These are phyloP conservation scores for Aspergillus sp. DNA, from an alignment of 2,329 filamentous ascomycete genomes.

Conservation along the genomic window DNA sequence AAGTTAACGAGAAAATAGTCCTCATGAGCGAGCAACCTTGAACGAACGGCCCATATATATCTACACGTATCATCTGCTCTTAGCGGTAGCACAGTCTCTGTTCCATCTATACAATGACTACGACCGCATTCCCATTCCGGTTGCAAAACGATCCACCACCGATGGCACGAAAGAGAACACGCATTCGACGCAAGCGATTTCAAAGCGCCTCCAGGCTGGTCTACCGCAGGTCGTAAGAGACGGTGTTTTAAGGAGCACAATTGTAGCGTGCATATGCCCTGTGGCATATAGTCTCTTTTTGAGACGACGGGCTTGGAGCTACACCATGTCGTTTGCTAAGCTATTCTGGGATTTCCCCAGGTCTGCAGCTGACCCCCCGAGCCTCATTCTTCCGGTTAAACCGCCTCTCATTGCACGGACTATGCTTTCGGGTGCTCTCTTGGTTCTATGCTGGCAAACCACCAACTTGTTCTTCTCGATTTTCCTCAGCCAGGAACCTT, in stretches of 20 bases:
- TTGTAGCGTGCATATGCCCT: constrained; percentile 49
- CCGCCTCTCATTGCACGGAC: constrained; percentile 58
- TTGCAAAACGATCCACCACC: constrained; percentile 36
- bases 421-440: constrained; percentile 62
- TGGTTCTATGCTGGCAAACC: constrained; percentile 73
- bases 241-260: constrained; percentile 37
- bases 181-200: constrained; percentile 37
- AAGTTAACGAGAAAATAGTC: constrained; percentile 28
- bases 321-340: constrained; percentile 68
- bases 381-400: constrained; percentile 57
- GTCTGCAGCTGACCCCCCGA: constrained; percentile 61
- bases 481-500: constrained; percentile 76
- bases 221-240: constrained; percentile 31
- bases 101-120: constrained; percentile 72
- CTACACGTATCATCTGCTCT: constrained; percentile 65
- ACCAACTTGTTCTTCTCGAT: constrained; percentile 75
- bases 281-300: constrained; percentile 64
- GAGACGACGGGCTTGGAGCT: constrained; percentile 65
- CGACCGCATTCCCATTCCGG: constrained; percentile 63
- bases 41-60: constrained; percentile 88
- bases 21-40: constrained; percentile 68
- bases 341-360: constrained; percentile 74
- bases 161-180: constrained; percentile 36
- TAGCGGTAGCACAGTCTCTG: constrained; percentile 69
- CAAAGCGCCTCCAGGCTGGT: constrained; percentile 39